A percentile compares a stretch with the other conserved stretches of the same genome.
Conservation (phyloP, 768 basidiomycete species). For the Lentinus tigrinus region DNA sequence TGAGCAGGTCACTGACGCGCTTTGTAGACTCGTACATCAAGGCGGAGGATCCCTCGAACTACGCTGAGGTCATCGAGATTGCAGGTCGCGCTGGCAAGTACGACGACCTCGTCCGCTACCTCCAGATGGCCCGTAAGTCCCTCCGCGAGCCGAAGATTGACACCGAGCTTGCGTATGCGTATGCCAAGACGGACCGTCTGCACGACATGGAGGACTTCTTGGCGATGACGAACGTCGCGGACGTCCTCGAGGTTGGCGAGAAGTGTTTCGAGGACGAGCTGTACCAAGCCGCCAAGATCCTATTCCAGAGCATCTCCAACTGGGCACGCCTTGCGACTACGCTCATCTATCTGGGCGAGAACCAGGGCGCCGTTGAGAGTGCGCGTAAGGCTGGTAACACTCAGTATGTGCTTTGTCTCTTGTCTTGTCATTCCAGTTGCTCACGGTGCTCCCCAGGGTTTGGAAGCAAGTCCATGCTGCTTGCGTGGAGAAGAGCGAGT, state of each 20-base stretch:
- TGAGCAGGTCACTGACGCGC: neutral
- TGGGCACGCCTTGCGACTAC: conserved; percentile 99
- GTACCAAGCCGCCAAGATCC: conserved; percentile 93
- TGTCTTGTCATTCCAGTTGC: neutral
- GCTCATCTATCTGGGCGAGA: conserved; percentile 96
- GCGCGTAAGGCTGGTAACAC: conserved; percentile 99
- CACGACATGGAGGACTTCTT: conserved; percentile 99
- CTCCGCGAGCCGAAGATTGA: conserved; percentile 97
- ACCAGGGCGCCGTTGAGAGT: conserved; percentile 97
- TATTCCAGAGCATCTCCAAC: conserved; percentile 97
- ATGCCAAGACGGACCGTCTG: conserved; percentile 94
- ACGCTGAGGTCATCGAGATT: conserved; percentile 93
- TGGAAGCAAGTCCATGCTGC: conserved; percentile 99
- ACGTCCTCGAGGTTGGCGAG: conserved; percentile 95
- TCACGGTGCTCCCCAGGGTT: conserved; percentile 53
- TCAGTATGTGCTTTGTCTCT: conserved; percentile 55
- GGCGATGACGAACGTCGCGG: conserved; percentile 97
- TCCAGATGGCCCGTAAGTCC: conserved; percentile 98
- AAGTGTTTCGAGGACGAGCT: conserved; percentile 99
- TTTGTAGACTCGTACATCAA: conserved; percentile 91
- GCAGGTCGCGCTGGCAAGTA: conserved; percentile 90
- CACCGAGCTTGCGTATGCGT: conserved; percentile 96
- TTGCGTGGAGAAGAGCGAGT: conserved; percentile 96
- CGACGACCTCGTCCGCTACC: conserved; percentile 91
- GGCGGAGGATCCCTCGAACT: conserved; percentile 93